Evolutionary conservation across 2,329 filamentous ascomycete species (phyloP), one percentile per base, ranked within the genome.

Genomic region (Knufia fluminis): DNA sequence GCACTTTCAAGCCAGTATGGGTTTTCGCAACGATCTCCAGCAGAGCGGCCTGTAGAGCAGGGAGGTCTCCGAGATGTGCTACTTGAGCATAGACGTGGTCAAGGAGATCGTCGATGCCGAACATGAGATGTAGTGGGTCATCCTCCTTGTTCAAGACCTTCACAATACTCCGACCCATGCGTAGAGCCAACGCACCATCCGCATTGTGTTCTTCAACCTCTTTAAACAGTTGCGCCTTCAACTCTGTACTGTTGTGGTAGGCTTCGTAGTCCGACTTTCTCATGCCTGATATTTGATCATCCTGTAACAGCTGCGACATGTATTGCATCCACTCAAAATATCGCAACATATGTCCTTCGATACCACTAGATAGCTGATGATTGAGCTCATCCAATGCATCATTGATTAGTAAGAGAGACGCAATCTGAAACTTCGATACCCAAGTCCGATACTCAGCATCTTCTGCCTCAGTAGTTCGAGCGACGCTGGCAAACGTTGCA

Each of bases 1-100:
- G 43, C 23, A 58, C 39, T 12, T 47, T 46, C 1, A 55, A 45
- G 2, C 49, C 28, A 31, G 28, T 7, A 7, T 7, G 7, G 28
- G 7, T 31, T 7, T 31, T 7, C 14, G 28, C 7, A 14, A 31
- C 7, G 14, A 23, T 61, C 28, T 31, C 14, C 28, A 31, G 28
- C 7, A 7, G 14, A 14, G 7, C 14, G 7, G 28, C 28, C 28
- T 7, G 7, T 7, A 7, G 28, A 7, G 28, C 7, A 7, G 28
- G 7, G 28, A 31, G 7, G 14, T 31, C 28, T 14, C 28, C 28
- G 7, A 14, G 28, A n/a, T n/a, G n/a, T 31, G 14, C 28, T 7
- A 7, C 14, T 14, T 31, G 7, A 14, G 7, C 28, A 14, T 31
- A 31, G 28, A 14, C 14, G 7, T 14, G 7, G 7, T 7, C 14